Evolutionary conservation across 495 filamentous ascomycete species (phyloP), one percentile per base, ranked within the genome.

Genomic region (Penicillium coffeae): DNA sequence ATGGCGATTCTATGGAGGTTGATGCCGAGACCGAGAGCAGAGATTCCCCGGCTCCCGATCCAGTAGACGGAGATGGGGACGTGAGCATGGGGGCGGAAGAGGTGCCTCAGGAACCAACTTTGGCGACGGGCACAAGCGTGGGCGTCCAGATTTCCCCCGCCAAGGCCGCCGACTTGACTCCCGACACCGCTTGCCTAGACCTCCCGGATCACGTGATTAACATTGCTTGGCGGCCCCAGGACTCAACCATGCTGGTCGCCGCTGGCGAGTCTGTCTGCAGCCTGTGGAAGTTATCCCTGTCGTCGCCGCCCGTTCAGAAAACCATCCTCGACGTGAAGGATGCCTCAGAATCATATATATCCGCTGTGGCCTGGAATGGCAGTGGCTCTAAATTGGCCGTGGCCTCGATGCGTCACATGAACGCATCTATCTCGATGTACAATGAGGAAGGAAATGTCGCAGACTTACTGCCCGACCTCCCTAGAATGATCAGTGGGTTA

Each of bases 221-320:
- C 43, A 80, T 82, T 68, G 73, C 83, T 65, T 94, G 88, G 86
- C 88, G 86, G 58, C 89, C 89, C 42, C 69, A 66, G 49, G 83
- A 91, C 74, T 78, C 88, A 50, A 83, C 79, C 30, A 70, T 88
- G 62, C 76, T 94, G 64, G 85, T 84, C 56, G 82, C 83, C 52
- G 83, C 82, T 64, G 87, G 88, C 59, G 84, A 89, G 65, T 80
- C 83, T 65, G 84, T 88, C 77, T 88, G 86, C 71, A 84, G 82
- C 51, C 71, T 93, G 65, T 92, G 86, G 86, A 87, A 80, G 55
- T 61, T 90, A 41, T 77, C 81, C 2, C 52, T 57, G 10, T 60
- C 64, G 6, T 60, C 67, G 13, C 42, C 59, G 9, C 66, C 72
- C 2, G 59, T 63, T 21, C 59, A 65, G 21, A 73, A 76, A 48